Base-by-base conservation (phyloP, 148 eudicot genomes). In the Nepenthes mirabilis region DNA sequence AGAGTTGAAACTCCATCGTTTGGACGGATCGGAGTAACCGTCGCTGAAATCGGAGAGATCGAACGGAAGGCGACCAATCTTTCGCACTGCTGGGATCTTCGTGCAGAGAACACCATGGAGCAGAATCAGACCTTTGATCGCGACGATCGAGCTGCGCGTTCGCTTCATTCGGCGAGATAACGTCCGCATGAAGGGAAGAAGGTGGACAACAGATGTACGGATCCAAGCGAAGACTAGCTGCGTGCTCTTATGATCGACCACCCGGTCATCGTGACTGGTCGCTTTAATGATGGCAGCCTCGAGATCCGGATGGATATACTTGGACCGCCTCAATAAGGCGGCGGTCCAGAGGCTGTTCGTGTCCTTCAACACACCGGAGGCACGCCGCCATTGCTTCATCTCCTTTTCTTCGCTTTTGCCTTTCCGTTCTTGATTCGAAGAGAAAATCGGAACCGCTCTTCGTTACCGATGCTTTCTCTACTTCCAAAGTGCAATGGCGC, bases 51-150 rank as follows among this genome's bases (percentile, higher is more conserved):
- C 32, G 0, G 96, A 86, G 5, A 93, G 73, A 62, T 88, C 91
- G 45, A 88, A 93, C 0, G 98, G 96, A 2, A 93, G 64, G 1
- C 87, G 77, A 0, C 98, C 96, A 36, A 93, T 80, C 43, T 56
- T 68, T 11, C 71, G 68, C 0, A 76, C 72, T 0, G 75, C 76
- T 0, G 82, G 80, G 3, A 76, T 65, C 37, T 69, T 74, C 34
- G 79, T 74, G 40, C 78, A 68, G 34, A 82, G 71, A 60, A 89
- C 80, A 10, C 84, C 83, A 35, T 93, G 98, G 52, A 85, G 65
- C 13, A 93, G 83, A 33, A 80, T 74, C 43, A 93, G 67, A 10
- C 87, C 82, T 60, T 88, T 93, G 8, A 88, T 71, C 10, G 82
- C 96, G 0, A 93, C 98, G 0, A 70, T 74, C 85, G 86, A 80